Base-by-base conservation (phyloP, 2,329 filamentous ascomycete genomes). In the Arthrobotrys entomopaga region DNA sequence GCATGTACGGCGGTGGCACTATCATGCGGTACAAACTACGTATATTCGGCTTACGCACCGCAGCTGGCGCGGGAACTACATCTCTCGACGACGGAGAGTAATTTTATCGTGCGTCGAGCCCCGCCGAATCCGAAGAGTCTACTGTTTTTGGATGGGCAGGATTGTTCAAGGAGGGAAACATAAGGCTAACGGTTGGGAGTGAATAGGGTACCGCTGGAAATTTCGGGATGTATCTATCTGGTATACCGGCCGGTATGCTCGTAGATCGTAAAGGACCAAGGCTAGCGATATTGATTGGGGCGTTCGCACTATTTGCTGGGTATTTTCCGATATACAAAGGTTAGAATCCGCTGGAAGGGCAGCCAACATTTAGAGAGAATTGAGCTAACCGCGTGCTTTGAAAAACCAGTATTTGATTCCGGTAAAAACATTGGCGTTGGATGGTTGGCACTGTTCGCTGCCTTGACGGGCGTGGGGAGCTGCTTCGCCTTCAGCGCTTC, bases 31-130 rank as follows among this genome's bases (percentile, higher is more conserved):
- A 75, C 63, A 26, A 96, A 97, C 92, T 98, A 99, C 87, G 94
- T 93, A 80, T 99, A 97, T 83, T 97, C 93, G 65, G 94, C 94
- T 82, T 99, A 95, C 93, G 93, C 92, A 13, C 95, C 95, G 19
- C 93, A 97, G 82, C 97, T 97, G 80, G 93, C 93, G 57, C 89
- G 96, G 79, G 89, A 87, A 78, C 85, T 99, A 78, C 89, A 90
- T 80, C 87, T 98, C 75, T 93, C 93, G 13, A 90, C 95, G n/a
- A 98, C 94, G 1, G 86, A 97, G 81, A 93, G 88, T 82, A 98
- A 99, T 82, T 82, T 98, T 77, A 93, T 99, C 80, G 93, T 90
- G 84, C 80, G 87, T 61, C 42, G 10, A 13, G 22, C 60, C 40
- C 59, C 1, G 20, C 19, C 56, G 24, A 34, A 15, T 20, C 34